These are phyloP conservation scores for Neonectria punicea DNA, from an alignment of 2,329 filamentous ascomycete genomes.

Conservation along the genomic window DNA sequence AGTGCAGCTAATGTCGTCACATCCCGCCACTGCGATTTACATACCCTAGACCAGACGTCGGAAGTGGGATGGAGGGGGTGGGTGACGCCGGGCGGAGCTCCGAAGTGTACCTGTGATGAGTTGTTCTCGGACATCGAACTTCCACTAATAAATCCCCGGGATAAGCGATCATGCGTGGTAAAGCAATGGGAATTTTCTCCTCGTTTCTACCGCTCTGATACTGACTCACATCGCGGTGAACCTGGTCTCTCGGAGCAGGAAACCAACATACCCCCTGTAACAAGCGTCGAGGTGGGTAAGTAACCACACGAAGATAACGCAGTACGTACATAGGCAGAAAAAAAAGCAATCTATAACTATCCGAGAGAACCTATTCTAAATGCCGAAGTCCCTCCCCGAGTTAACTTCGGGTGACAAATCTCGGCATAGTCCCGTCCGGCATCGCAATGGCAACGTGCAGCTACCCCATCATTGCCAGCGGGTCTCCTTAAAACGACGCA, in stretches of 20 bases:
- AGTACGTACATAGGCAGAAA: not conserved
- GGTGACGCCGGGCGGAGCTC: slow-evolving; percentile 7
- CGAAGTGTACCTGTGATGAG: slow-evolving; percentile 7
- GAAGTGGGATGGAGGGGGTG: slow-evolving; percentile 18
- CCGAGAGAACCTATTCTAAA: not conserved
- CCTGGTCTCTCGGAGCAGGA: not conserved
- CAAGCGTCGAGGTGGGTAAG: not conserved
- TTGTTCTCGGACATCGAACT: slow-evolving; percentile 5
- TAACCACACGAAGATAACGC: not conserved
- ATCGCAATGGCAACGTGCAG: slow-evolving; percentile 24
- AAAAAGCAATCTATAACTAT: not conserved
- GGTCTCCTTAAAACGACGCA: slow-evolving; percentile 16
- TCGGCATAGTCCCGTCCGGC: slow-evolving; percentile 32
- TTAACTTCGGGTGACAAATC: slow-evolving; percentile 24
- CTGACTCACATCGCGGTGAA: not conserved
- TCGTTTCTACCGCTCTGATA: not conserved
- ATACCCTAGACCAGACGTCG: slow-evolving; percentile 4
- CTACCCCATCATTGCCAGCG: slow-evolving; percentile 7
- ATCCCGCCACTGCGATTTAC: not conserved
- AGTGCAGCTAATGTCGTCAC: slow-evolving; percentile 19
- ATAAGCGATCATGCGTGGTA: slow-evolving; percentile 7
- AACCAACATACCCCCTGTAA: too few relatives aligned
- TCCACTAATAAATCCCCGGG: slow-evolving; percentile 1
- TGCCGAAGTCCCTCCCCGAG: slow-evolving; percentile 1
- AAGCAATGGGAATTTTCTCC: not conserved